Evolutionary conservation across 768 basidiomycete genomes (phyloP), one percentile per base, ranked within the genome.

Genomic region (Leccinum incarnatum): DNA sequence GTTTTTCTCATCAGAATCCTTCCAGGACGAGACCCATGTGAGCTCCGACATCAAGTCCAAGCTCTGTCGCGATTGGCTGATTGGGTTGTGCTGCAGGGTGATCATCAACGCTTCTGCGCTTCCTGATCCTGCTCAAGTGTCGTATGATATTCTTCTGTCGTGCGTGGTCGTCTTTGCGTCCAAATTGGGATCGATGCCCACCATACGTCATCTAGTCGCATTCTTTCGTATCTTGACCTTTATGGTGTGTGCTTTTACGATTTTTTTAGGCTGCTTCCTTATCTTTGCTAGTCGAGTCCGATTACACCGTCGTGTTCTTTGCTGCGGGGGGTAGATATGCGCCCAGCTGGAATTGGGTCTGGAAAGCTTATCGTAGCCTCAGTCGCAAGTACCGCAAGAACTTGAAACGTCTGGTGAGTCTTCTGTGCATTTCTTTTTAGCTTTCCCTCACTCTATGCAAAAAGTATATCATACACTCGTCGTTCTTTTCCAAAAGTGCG

Each of bases 301-400:
- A 95, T 74, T 95, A 95, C 65, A 88, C 89, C 3, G 86, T 94
- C 21, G 83, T 93, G 4, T 93, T 93, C 73, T 89, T 95, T 62
- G 90, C 92, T 27, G 88, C 92, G 2, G 93, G 91, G 25, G 83
- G 83, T 7, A 78, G 77, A 60, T 78, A 93, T 73, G 81, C 84
- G 2, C 93, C 93, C 5, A 81, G 82, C 25, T 93, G 91, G 91
- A 90, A 86, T 63, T 95, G 93, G 93, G 82, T 95, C 10, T 94
- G 92, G 92, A 93, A 90, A 67, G 89, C 91, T 1, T 93, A 93
- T 71, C 81, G 91, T 23, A 88, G 87, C 66, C 76, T 89, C 48
- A 91, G 81, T 68, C 79, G 89, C 54, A 93, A 91, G 71, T 95
- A 93, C 68, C 82, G 93, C 54, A 95, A 95, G 77, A 92, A 95